Evolutionary conservation across 1,284 basidiomycete genomes (phyloP), one percentile per base, ranked within the genome.

Genomic region (Anthracocystis setariae): DNA sequence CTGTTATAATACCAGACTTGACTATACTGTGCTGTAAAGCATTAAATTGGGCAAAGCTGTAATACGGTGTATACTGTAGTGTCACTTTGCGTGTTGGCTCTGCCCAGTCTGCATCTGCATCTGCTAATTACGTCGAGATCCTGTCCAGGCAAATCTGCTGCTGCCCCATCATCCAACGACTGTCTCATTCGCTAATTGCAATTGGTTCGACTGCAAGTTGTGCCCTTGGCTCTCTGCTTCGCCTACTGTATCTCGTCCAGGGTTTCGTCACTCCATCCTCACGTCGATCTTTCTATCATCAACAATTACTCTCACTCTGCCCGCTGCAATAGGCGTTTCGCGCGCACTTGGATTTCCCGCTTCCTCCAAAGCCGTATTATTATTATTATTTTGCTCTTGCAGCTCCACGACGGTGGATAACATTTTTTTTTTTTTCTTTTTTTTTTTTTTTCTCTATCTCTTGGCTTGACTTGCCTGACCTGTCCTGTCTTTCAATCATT

Each of bases 261-360:
- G 39, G 44, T 53, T 53, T 60, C 57, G 45, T 60, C 57, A 52
- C 55, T 23, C 29, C 32, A 38, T 21, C 39, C 39, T 20, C 21
- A 8, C 13, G 8, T 21, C 21, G 18, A 17, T 21, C 8, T 33
- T 39, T 33, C 8, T 33, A 29, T 33, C 20, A 23, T 4, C 46
- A 25, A 25, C 50, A 44, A 42, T 45, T 29, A 55, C n/a, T 45
- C 18, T 10, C 40, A 55, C n/a, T 45, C 18, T 10, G 17, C 42
- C 15, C 17, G 27, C 37, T 38, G 18, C 40, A 32, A 8, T 20
- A 20, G 8, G 15, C n/a, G 5, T 46, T 37, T 23, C 8, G 20
- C 39, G 39, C 39, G 39, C 39, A 21, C 20, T 21, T 7, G 8
- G 18, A 21, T 18, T 38, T 38, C 32, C 32, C 15, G 32, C 32